Evolutionary conservation across 2,329 filamentous ascomycete genomes (phyloP).

Genomic region (Colletotrichum siamense): DNA sequence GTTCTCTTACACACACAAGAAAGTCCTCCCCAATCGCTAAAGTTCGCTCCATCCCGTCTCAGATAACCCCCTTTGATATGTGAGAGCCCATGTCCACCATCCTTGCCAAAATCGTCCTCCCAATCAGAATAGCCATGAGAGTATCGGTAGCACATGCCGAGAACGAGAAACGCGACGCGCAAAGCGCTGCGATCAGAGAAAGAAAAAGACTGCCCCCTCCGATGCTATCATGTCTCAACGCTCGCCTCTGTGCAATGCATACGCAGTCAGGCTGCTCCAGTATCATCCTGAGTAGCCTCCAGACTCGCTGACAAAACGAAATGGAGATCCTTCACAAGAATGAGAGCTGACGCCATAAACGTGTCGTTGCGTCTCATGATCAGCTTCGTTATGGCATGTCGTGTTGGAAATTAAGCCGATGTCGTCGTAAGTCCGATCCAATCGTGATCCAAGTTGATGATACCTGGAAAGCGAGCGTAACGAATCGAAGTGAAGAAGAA

Average conservation of each 20-base stretch:
- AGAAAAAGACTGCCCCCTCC: neutral
- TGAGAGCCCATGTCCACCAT: neutral
- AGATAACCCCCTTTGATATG: neutral
- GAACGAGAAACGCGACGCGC: neutral
- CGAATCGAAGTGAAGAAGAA: neutral
- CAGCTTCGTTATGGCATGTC: conserved; percentile 16
- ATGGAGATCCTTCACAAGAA: neutral
- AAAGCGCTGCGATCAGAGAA: neutral
- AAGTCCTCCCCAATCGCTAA: conserved; percentile 1
- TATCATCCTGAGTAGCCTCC: neutral
- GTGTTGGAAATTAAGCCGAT: conserved; percentile 4
- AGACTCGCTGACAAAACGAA: neutral
- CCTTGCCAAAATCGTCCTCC: conserved; percentile 8
- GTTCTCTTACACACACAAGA: conserved; percentile 20
- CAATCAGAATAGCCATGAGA: conserved; percentile 17
- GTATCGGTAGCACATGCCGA: neutral
- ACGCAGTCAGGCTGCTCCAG: neutral
- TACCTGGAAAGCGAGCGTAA: conserved; percentile 7
- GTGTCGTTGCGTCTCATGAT: conserved; percentile 15
- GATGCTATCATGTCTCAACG: conserved; percentile 2
- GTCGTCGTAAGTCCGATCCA: conserved; percentile 15
- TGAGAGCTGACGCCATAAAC: neutral
- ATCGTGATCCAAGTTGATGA: neutral
- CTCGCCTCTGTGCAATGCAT: conserved; percentile 7
- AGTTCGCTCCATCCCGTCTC: conserved; percentile 1